Conservation (phyloP, 768 basidiomycete species). For the Trametes cubensis region DNA sequence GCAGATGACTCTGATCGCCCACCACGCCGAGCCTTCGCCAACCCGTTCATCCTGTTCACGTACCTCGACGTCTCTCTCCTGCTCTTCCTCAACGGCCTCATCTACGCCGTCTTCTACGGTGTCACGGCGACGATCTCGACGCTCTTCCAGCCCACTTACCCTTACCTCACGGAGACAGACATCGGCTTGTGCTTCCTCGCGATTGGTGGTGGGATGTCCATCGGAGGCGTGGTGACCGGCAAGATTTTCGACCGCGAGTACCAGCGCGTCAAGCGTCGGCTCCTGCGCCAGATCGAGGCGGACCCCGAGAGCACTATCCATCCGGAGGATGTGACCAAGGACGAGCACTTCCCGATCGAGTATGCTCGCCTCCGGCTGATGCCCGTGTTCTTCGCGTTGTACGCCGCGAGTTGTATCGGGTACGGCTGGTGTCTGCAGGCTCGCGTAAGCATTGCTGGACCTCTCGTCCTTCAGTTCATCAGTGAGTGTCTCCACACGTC, state of each 20-base stretch:
- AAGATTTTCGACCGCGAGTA: conserved; percentile 71
- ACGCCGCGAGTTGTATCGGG: conserved; percentile 45
- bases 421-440: conserved; percentile 66
- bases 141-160: conserved; percentile 60
- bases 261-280: conserved; percentile 39
- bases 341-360: conserved; percentile 62
- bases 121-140: conserved; percentile 64
- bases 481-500: conserved; percentile 32
- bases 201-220: conserved; percentile 69
- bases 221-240: conserved; percentile 63
- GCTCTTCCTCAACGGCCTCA: conserved; percentile 54
- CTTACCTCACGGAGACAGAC: conserved; percentile 60
- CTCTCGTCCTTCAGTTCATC: conserved; percentile 52
- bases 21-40: conserved; percentile 44
- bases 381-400: conserved; percentile 46
- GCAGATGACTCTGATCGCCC: conserved; percentile 20
- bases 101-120: conserved; percentile 61
- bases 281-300: conserved; percentile 21
- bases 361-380: conserved; percentile 53
- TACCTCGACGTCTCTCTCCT: conserved; percentile 58
- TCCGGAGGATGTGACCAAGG: conserved; percentile 31
- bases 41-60: conserved; percentile 58
- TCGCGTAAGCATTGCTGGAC: conserved; percentile 51
- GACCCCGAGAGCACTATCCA: conserved; percentile 29
- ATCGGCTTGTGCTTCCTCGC: conserved; percentile 80